A percentile compares a stretch with the other conserved stretches of the same genome.
Evolutionary conservation across 768 basidiomycete species (phyloP).

Genomic region (Calocybe gangraenosa): DNA sequence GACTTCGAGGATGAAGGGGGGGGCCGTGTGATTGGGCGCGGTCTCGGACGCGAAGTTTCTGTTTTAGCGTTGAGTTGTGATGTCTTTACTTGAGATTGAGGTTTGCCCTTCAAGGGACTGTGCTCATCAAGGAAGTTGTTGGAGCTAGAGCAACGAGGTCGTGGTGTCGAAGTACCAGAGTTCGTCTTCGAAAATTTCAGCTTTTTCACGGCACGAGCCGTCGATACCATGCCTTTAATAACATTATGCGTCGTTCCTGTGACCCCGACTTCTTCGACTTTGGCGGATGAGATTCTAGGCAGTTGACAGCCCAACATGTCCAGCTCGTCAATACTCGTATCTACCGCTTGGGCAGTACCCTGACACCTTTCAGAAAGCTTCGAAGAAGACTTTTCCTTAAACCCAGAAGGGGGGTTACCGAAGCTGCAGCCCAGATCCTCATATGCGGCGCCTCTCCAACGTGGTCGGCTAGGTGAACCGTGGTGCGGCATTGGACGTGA

Average conservation of each 20-base stretch:
- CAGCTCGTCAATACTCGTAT: too few species aligned
- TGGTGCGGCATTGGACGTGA: slow-evolving; percentile 5
- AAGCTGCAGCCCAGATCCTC: slow-evolving; percentile 19
- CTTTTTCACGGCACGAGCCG: slow-evolving; percentile 15
- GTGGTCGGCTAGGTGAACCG: neutral
- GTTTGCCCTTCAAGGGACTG: neutral
- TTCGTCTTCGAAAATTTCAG: slow-evolving; percentile 32
- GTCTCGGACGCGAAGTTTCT: slow-evolving; percentile 12
- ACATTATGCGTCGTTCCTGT: too few species aligned
- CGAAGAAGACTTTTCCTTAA: too few species aligned
- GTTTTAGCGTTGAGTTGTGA: neutral
- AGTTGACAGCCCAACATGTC: too few species aligned
- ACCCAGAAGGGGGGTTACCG: neutral
- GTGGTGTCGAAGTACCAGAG: too few species aligned
- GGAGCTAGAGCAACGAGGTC: too few species aligned
- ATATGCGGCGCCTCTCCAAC: slow-evolving; percentile 8
- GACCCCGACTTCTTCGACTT: neutral
- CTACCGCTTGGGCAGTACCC: too few species aligned
- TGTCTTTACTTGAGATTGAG: too few species aligned
- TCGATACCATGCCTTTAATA: too few species aligned
- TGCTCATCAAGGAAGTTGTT: too few species aligned
- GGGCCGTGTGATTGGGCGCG: slow-evolving; percentile 7
- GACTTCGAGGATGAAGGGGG: neutral
- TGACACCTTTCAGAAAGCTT: too few species aligned
- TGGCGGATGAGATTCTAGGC: too few species aligned